A percentile compares a stretch with the other conserved stretches of the same genome.
Evolutionary conservation across 1,284 basidiomycete genomes (phyloP).

Genomic region (Wolfiporia cocos): DNA sequence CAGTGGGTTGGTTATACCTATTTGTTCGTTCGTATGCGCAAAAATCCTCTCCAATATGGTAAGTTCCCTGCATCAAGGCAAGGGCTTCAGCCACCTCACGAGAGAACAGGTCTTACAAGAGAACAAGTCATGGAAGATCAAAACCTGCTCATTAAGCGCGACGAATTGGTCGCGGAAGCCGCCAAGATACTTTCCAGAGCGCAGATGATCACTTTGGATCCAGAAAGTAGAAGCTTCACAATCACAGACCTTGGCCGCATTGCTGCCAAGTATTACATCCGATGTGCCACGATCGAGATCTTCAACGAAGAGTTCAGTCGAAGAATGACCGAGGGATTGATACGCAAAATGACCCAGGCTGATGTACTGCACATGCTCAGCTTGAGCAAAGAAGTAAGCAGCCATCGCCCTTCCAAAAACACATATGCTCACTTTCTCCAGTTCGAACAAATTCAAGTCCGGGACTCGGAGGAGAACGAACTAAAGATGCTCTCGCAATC

Average conservation of each 20-base stretch:
- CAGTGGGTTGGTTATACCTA: constrained; percentile 99
- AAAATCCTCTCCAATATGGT: constrained; percentile 92
- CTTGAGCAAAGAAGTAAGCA: constrained; percentile 81
- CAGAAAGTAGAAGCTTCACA: constrained; percentile 53
- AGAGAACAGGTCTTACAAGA: constrained; percentile 65
- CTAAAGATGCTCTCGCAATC: constrained; percentile 77
- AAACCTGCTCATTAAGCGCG: constrained; percentile 69
- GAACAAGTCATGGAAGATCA: constrained; percentile 76
- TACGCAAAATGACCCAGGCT: constrained; percentile 87
- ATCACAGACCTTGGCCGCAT: constrained; percentile 91
- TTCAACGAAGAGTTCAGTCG: constrained; percentile 84
- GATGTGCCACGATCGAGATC: constrained; percentile 81
- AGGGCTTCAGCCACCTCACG: neutral
- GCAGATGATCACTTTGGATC: constrained; percentile 83
- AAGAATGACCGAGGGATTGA: constrained; percentile 87
- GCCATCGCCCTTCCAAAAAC: constrained; percentile 1
- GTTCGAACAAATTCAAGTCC: constrained; percentile 94
- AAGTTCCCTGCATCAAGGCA: constrained; percentile 1
- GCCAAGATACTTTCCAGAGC: constrained; percentile 70
- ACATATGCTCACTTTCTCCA: constrained; percentile 23
- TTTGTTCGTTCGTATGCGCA: constrained; percentile 92
- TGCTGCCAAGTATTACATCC: constrained; percentile 95
- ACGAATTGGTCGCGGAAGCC: constrained; percentile 66
- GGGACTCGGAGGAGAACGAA: constrained; percentile 94
- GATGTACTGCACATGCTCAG: constrained; percentile 87